A percentile compares a stretch with the other conserved stretches of the same genome.
Evolutionary conservation across 331 rosid genomes (phyloP).

Genomic region (Acacia concinna): DNA sequence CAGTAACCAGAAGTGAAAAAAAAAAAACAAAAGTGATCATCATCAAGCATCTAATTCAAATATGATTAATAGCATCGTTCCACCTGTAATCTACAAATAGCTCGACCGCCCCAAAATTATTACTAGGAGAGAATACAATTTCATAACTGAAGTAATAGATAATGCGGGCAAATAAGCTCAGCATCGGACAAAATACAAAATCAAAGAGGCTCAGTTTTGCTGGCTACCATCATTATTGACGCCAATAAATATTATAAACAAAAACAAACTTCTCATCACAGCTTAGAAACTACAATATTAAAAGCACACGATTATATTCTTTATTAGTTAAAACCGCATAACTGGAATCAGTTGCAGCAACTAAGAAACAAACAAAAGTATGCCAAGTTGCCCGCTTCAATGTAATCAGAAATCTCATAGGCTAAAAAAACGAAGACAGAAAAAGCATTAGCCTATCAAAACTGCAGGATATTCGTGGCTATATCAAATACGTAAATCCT

Average conservation of each 20-base stretch:
- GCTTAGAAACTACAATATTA: slow-evolving; percentile 25
- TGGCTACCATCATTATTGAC: background rate
- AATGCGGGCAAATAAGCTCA: no score
- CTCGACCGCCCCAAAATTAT: background rate
- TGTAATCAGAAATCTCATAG: slow-evolving; percentile 31
- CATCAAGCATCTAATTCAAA: background rate
- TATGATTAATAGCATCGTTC: background rate
- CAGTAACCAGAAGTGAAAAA: background rate
- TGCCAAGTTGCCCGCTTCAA: slow-evolving; percentile 18
- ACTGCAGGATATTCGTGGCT: slow-evolving; percentile 47
- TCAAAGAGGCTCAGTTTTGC: background rate
- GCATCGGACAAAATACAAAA: background rate
- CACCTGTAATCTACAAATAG: background rate
- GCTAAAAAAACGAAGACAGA: slow-evolving; percentile 49
- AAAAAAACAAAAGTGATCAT: background rate
- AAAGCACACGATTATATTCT: slow-evolving; percentile 13
- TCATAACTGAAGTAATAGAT: background rate
- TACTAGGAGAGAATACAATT: background rate
- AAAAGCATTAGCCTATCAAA: slow-evolving; percentile 57
- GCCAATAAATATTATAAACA: slow-evolving; percentile 1
- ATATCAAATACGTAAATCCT: slow-evolving; percentile 37
- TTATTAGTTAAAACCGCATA: slow-evolving; percentile 29
- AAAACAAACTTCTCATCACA: background rate
- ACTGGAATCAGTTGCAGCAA: slow-evolving; percentile 31
- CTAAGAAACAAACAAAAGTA: slow-evolving; percentile 39